Conservation (phyloP, 2,329 filamentous ascomycete genomes). For the Claviceps sp. region DNA sequence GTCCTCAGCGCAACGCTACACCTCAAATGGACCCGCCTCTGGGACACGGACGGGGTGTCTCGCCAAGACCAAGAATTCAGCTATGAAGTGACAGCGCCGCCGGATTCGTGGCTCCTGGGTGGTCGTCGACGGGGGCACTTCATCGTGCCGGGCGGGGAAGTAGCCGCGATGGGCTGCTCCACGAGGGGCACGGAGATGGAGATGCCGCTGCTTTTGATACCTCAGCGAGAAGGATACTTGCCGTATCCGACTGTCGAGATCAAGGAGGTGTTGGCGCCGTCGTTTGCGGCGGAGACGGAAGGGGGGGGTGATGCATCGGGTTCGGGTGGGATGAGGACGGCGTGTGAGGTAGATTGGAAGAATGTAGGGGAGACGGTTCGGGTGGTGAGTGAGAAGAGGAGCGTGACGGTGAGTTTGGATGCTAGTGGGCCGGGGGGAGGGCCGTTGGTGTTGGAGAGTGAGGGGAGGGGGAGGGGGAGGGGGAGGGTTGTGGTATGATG, state of each 20-base stretch:
- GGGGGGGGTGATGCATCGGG: not conserved
- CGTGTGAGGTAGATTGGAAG: conserved; percentile 67
- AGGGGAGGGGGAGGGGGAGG: conserved; percentile 21
- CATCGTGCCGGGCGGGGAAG: conserved; percentile 32
- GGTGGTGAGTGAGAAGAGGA: conserved; percentile 56
- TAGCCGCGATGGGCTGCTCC: conserved; percentile 29
- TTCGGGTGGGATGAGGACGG: conserved; percentile 8
- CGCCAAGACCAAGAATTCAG: conserved; percentile 55
- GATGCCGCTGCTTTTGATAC: conserved; percentile 64
- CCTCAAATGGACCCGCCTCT: conserved; percentile 48
- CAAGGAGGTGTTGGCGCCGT: conserved; percentile 35
- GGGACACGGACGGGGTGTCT: conserved; percentile 36
- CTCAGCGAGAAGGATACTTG: conserved; percentile 65
- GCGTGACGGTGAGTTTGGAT: conserved; percentile 61
- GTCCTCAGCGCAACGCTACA: conserved; percentile 49
- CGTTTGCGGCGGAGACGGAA: conserved; percentile 8
- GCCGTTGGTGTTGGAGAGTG: conserved; percentile 52
- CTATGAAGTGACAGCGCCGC: conserved; percentile 64
- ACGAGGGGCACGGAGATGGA: conserved; percentile 38
- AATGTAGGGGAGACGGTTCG: conserved; percentile 66
- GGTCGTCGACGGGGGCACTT: conserved; percentile 73
- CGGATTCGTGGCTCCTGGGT: conserved; percentile 73
- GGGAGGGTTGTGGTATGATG: conserved; percentile 24
- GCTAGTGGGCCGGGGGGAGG: conserved; percentile 51
- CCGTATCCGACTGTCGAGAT: conserved; percentile 71